These are phyloP conservation scores for Beauveria varroae DNA, from an alignment of 2,329 filamentous ascomycete genomes.

Conservation along the genomic window DNA sequence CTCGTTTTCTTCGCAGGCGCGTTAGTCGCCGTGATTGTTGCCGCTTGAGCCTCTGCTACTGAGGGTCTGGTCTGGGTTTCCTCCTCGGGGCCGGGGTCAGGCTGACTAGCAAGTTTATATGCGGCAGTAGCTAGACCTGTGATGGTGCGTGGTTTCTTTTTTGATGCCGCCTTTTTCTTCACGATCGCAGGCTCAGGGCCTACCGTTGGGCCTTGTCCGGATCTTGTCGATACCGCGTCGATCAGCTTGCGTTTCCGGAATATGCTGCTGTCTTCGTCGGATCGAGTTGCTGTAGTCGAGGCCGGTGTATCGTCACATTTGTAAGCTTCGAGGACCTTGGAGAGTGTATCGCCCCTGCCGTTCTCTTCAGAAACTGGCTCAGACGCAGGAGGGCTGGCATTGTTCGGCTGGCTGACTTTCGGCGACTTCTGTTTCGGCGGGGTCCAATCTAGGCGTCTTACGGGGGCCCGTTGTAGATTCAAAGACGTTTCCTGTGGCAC, in stretches of 20 bases:
- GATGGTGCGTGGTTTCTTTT: constrained; percentile 69
- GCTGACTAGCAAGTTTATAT: constrained; percentile 38
- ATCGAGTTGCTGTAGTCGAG: constrained; percentile 12
- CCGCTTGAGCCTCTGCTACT: not conserved
- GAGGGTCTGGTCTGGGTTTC: not conserved
- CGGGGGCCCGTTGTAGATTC: constrained; percentile 41
- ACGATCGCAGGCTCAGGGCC: constrained; percentile 21
- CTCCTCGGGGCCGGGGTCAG: constrained; percentile 20
- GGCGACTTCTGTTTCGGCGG: constrained; percentile 42
- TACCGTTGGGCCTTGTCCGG: constrained; percentile 11
- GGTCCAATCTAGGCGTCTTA: constrained; percentile 59
- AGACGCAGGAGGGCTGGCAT: constrained; percentile 16
- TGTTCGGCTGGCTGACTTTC: constrained; percentile 22
- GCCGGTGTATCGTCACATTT: constrained; percentile 24
- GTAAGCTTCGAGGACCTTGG: constrained; percentile 35
- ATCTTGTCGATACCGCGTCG: constrained; percentile 36
- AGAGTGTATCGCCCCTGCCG: constrained; percentile 29
- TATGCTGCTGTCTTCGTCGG: constrained; percentile 24
- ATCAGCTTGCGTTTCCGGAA: constrained; percentile 50
- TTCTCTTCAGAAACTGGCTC: not conserved
- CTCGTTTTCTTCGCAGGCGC: constrained; percentile 6
- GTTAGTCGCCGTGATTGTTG: not conserved
- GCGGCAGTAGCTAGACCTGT: constrained; percentile 70
- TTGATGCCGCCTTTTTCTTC: constrained; percentile 44
- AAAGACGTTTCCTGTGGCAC: constrained; percentile 23